Conservation (phyloP, 1,284 basidiomycete genomes). For the Cutaneotrichosporon cavernicola region DNA sequence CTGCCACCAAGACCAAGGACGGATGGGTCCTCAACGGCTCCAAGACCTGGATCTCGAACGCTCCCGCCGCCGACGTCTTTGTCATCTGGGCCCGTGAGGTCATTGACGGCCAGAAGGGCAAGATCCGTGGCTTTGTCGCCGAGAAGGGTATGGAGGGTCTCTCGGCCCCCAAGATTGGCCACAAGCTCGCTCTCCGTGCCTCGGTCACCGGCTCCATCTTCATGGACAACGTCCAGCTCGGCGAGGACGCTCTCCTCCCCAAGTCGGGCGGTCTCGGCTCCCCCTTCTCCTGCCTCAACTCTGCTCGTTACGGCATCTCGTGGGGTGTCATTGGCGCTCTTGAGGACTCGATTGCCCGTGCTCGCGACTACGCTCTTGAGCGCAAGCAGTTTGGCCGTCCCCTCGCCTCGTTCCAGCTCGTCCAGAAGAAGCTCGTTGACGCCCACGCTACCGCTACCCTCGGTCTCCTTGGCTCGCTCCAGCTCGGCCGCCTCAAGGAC, state of each 20-base stretch:
- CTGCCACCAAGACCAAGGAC: constrained; percentile 76
- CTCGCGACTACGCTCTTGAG: constrained; percentile 83
- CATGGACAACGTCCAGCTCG: constrained; percentile 77
- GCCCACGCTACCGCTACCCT: constrained; percentile 81
- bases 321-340: constrained; percentile 94
- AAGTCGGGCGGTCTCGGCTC: constrained; percentile 72
- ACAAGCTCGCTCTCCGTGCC: constrained; percentile 86
- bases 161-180: constrained; percentile 80
- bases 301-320: constrained; percentile 83
- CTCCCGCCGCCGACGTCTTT: constrained; percentile 80
- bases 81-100: constrained; percentile 75
- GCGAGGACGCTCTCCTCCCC: constrained; percentile 71
- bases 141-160: constrained; percentile 76
- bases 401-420: constrained; percentile 88
- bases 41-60: constrained; percentile 97
- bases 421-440: constrained; percentile 95
- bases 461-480: constrained; percentile 71
- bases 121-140: constrained; percentile 86
- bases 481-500: constrained; percentile 90
- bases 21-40: constrained; percentile 84
- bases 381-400: constrained; percentile 84
- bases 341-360: constrained; percentile 80
- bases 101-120: constrained; percentile 59
- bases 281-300: constrained; percentile 88
- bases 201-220: constrained; percentile 92